phyloP scores from a whole-genome alignment of 177 flowering plant genomes.

The Vitis hybrid region DNA sequence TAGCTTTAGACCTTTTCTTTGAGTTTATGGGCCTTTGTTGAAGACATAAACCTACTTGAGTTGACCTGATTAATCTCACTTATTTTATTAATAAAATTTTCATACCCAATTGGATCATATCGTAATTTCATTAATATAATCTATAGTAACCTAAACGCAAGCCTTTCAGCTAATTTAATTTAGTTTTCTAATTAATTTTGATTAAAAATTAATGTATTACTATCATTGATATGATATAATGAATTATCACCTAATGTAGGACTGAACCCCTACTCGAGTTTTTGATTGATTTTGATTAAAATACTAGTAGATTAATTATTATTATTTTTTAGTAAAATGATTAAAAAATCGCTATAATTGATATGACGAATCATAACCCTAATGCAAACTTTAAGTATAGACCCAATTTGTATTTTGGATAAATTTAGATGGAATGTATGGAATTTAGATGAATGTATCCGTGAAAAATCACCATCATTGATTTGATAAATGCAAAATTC shows the following conservation, averaged over 20 bases:
- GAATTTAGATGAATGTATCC: neutral
- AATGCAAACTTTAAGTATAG: neutral
- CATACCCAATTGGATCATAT: neutral
- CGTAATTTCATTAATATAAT: neutral
- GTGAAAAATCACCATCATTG: neutral
- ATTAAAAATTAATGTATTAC: no score
- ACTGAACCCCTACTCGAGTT: no score
- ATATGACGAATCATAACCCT: neutral
- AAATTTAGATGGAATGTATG: neutral
- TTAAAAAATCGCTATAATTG: no score
- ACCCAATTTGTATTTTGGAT: neutral
- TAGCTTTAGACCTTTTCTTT: no score
- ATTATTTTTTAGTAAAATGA: no score
- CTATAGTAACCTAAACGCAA: no score
- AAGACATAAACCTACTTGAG: constrained; percentile 13
- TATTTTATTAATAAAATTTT: no score
- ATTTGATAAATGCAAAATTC: neutral
- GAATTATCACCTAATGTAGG: neutral
- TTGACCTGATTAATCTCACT: neutral
- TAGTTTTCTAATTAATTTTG: no score
- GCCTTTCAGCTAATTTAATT: no score
- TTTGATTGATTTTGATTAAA: no score
- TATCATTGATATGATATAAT: no score
- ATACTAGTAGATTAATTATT: no score
- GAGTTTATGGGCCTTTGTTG: constrained; percentile 14